phyloP scores from a whole-genome alignment of 73 alveolate species.

The Urostyla sp. region DNA sequence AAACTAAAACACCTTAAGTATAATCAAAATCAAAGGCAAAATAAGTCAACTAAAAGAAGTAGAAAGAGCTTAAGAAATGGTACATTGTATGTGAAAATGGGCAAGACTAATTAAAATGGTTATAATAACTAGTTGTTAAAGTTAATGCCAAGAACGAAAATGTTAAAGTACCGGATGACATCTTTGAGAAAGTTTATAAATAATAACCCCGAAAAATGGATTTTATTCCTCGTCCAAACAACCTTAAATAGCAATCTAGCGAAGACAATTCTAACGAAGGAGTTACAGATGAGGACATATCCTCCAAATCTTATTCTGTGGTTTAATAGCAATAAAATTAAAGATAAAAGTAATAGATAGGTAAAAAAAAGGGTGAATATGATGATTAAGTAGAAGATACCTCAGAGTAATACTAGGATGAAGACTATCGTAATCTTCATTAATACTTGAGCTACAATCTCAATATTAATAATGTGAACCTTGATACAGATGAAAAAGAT shows the following conservation, averaged over 20 bases:
- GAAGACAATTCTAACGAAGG: neutral
- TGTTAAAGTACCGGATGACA: conserved; percentile 10
- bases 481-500: conserved; percentile 41
- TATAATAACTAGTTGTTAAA: neutral
- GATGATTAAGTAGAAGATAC: neutral
- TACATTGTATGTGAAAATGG: conserved; percentile 35
- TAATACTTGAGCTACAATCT: neutral
- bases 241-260: neutral
- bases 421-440: conserved; percentile 12
- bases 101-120: neutral
- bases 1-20: conserved; percentile 3
- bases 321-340: neutral
- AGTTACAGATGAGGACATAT: neutral
- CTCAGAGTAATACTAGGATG: neutral
- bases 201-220: neutral
- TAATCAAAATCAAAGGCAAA: conserved; percentile 23
- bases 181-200: neutral
- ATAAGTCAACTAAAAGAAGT: neutral
- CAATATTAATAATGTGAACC: conserved; percentile 30
- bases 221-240: neutral
- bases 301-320: neutral
- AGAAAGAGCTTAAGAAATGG: conserved; percentile 9
- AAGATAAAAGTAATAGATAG: neutral
- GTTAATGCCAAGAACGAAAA: neutral
- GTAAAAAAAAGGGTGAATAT: neutral